A percentile compares a stretch with the other conserved stretches of the same genome.
Evolutionary conservation across 441 rosid species (phyloP).

Genomic region (Gossypium lobatum): DNA sequence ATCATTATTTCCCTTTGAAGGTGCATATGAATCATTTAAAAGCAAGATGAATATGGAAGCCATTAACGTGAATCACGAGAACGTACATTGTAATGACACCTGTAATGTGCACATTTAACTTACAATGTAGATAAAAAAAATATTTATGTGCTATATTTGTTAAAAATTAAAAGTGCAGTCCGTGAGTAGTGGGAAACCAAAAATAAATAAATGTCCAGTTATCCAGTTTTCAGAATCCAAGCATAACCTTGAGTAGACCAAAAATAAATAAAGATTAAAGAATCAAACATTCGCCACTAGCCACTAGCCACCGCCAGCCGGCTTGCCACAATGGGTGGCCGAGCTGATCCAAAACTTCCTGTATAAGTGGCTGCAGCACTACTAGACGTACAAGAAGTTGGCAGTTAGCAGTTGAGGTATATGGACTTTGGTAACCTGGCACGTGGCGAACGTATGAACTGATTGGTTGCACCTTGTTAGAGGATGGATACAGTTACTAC

Average conservation of each 20-base stretch:
- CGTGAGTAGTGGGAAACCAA: background rate
- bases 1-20: background rate
- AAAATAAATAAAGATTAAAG: background rate
- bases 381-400: background rate
- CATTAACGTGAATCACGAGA: conserved; percentile 4
- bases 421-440: background rate
- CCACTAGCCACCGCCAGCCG: background rate
- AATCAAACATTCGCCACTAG: no score
- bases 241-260: background rate
- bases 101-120: no score
- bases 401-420: background rate
- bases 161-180: background rate
- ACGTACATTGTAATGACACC: no score
- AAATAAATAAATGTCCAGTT: background rate
- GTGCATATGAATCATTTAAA: background rate
- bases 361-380: background rate
- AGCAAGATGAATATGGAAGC: background rate
- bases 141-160: no score
- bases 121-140: no score
- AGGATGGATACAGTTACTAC: no score
- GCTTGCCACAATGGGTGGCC: background rate
- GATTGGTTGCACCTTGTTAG: background rate
- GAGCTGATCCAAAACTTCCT: background rate
- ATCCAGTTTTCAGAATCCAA: background rate
- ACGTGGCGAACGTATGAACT: background rate